Conservation (phyloP, 2,329 filamentous ascomycete species). For the Taxawa tesnikishii region DNA sequence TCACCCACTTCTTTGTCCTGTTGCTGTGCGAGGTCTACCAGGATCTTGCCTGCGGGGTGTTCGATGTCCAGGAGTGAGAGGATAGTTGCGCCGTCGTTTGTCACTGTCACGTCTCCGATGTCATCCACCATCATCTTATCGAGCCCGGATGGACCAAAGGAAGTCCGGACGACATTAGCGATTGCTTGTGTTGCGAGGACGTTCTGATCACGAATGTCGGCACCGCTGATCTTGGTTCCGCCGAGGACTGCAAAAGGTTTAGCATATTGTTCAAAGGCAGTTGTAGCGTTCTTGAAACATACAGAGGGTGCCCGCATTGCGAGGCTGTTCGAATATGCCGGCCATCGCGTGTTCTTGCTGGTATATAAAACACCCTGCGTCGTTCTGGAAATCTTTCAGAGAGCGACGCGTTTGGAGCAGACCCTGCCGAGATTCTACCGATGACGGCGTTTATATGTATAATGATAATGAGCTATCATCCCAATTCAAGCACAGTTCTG, state of each 20-base stretch:
- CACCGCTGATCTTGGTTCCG: constrained; percentile 91
- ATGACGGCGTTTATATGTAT: no score
- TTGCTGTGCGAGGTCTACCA: constrained; percentile 94
- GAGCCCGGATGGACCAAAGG: constrained; percentile 89
- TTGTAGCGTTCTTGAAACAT: constrained; percentile 20
- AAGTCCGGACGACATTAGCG: constrained; percentile 97
- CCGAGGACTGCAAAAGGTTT: constrained; percentile 56
- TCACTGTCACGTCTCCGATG: constrained; percentile 97
- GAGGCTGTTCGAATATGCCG: constrained; percentile 89
- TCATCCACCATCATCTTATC: constrained; percentile 99
- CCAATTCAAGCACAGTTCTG: no score
- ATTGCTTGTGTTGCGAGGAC: constrained; percentile 94
- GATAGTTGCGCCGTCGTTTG: constrained; percentile 96
- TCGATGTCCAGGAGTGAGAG: constrained; percentile 91
- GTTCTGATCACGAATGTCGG: constrained; percentile 96
- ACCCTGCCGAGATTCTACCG: no score
- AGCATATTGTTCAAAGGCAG: constrained; percentile 9
- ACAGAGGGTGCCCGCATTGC: constrained; percentile 85
- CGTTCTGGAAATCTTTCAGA: not conserved
- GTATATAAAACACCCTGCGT: not conserved
- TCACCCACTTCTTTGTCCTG: constrained; percentile 99
- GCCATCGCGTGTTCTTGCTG: constrained; percentile 49
- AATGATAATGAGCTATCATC: no score
- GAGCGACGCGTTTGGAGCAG: not conserved
- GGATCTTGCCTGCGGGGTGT: constrained; percentile 94